Conservation (phyloP, 164 flowering plant genomes). For the Sedum album region DNA sequence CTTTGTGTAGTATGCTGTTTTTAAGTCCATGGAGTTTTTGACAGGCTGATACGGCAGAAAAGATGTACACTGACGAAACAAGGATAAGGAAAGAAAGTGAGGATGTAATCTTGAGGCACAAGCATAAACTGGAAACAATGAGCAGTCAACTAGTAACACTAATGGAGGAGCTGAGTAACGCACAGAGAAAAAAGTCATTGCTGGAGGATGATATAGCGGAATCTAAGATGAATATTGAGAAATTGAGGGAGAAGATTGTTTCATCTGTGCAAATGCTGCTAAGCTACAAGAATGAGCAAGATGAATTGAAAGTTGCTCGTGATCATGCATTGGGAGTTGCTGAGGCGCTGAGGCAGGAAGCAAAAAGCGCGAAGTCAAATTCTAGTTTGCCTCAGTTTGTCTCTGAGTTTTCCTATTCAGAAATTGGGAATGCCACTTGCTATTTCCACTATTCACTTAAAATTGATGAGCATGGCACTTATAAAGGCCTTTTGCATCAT, state of each 20-base stretch:
- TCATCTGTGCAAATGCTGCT: background rate
- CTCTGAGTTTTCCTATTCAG: conserved; percentile 53
- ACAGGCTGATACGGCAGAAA: conserved; percentile 41
- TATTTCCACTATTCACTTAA: conserved; percentile 40
- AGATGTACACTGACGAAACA: conserved; percentile 26
- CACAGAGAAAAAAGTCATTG: background rate
- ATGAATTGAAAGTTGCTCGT: conserved; percentile 45
- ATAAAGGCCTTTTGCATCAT: conserved; percentile 49
- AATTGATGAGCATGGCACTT: conserved; percentile 82
- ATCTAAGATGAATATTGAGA: conserved; percentile 26
- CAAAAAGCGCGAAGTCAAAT: conserved; percentile 22
- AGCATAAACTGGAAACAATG: conserved; percentile 24
- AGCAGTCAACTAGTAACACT: background rate
- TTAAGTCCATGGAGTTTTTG: background rate
- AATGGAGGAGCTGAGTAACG: background rate
- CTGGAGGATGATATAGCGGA: conserved; percentile 32
- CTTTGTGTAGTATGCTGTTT: background rate
- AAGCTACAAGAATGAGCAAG: conserved; percentile 30
- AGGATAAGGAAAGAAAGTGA: conserved; percentile 16
- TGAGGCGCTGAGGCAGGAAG: conserved; percentile 41
- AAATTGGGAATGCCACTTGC: conserved; percentile 60
- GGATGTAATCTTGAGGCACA: conserved; percentile 25
- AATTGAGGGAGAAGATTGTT: conserved; percentile 20
- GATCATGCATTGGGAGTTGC: conserved; percentile 47
- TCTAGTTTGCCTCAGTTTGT: conserved; percentile 31